A percentile compares a stretch with the other conserved stretches of the same genome.
These are phyloP conservation scores for Aspergillus sclerotioniger DNA, from an alignment of 495 filamentous ascomycete genomes.

Conservation along the genomic window DNA sequence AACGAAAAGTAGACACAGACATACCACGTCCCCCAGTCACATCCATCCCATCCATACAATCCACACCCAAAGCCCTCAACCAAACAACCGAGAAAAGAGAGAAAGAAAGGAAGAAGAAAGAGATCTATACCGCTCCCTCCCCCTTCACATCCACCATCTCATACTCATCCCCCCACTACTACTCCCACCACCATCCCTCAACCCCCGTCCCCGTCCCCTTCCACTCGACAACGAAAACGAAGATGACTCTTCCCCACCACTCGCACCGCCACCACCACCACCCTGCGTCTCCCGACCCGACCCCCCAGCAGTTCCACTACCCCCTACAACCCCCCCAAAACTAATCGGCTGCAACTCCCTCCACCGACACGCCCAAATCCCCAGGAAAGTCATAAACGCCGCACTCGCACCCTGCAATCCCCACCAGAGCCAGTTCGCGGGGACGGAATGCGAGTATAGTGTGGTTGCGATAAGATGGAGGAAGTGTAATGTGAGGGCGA, in stretches of 20 bases:
- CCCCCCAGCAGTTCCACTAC: constrained; percentile 4
- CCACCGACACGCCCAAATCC: constrained; percentile 88
- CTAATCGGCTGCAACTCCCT: constrained; percentile 84
- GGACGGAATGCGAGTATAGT: constrained; percentile 72
- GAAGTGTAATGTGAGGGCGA: constrained; percentile 84
- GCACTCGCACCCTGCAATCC: constrained; percentile 67
- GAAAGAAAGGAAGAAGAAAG: constrained; percentile 4
- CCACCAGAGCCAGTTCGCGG: constrained; percentile 85
- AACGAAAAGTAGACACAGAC: constrained; percentile 1
- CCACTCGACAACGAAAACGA: constrained; percentile 32
- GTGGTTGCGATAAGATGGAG: constrained; percentile 77
- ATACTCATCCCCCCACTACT: constrained; percentile 58
- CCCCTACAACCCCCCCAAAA: constrained; percentile 64
- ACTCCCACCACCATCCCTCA: constrained; percentile 43
- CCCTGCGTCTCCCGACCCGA: no score
- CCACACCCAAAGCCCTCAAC: constrained; percentile 6
- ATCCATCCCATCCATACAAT: constrained; percentile 8
- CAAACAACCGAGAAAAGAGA: constrained; percentile 1
- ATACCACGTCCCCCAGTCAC: constrained; percentile 1
- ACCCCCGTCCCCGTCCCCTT: constrained; percentile 36
- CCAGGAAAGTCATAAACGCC: constrained; percentile 65
- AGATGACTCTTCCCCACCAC: background rate
- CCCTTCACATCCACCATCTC: constrained; percentile 73
- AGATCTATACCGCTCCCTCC: constrained; percentile 36
- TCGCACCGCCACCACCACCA: background rate